A percentile compares a stretch with the other conserved stretches of the same genome.
Conservation (phyloP, 352 stramenopile genomes). For the Phytophthora sansomeana region DNA sequence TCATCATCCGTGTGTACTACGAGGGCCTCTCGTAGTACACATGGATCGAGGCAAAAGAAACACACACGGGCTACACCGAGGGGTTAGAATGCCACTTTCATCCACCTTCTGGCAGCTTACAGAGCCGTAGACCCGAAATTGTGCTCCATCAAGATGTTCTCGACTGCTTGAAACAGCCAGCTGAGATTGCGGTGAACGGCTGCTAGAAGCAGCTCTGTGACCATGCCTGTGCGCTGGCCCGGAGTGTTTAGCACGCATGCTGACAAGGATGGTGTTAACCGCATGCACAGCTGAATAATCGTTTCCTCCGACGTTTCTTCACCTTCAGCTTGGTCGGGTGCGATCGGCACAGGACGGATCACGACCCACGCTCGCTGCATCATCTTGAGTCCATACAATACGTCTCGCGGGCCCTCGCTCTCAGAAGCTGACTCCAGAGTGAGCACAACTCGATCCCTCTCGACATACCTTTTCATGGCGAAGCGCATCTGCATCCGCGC, state of each 20-base stretch:
- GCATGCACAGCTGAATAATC: slow-evolving; percentile 63
- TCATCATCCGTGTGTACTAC: too few relatives aligned
- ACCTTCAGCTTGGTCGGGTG: slow-evolving; percentile 1
- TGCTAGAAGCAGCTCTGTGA: slow-evolving; percentile 60
- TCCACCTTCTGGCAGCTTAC: background rate
- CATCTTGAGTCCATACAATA: slow-evolving; percentile 47
- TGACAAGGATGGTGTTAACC: slow-evolving; percentile 52
- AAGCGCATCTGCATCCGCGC: slow-evolving; percentile 48
- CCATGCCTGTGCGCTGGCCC: slow-evolving; percentile 36
- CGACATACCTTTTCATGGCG: slow-evolving; percentile 49
- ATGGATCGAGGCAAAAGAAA: background rate
- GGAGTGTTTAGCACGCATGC: slow-evolving; percentile 16
- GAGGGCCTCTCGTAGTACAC: background rate
- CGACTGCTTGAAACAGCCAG: slow-evolving; percentile 57
- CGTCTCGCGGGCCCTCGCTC: slow-evolving; percentile 42
- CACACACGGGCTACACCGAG: background rate
- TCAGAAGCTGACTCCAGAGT: slow-evolving; percentile 41
- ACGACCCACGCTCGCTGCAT: slow-evolving; percentile 56
- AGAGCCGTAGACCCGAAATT: slow-evolving; percentile 15
- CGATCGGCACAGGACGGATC: slow-evolving; percentile 34
- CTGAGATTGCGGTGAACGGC: slow-evolving; percentile 54
- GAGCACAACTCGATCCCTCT: slow-evolving; percentile 32
- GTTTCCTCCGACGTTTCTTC: slow-evolving; percentile 33
- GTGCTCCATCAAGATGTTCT: slow-evolving; percentile 65
- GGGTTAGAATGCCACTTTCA: slow-evolving; percentile 36